Base-by-base conservation (phyloP, 345 rosid genomes). In the Litchi chinensis region DNA sequence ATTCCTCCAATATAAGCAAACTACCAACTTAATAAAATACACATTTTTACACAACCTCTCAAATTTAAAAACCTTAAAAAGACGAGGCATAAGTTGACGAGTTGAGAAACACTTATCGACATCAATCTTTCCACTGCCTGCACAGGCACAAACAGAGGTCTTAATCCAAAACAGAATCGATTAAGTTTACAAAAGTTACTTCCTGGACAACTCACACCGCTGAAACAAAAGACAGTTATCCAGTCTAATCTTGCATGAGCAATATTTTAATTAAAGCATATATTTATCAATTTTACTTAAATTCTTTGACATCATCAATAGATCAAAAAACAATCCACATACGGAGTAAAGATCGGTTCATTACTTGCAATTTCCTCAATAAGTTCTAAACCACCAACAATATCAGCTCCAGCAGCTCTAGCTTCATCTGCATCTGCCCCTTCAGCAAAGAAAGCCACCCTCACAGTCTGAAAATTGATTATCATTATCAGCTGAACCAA, bases 341-440 rank as follows among this genome's bases (percentile, higher is more conserved):
- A 28, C 12, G 70, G 6, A 37, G 22, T 37, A 66, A 66, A 68
- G 48, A 75, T 66, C 26, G 63, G 57, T 59, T 75, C 63, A 81
- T 83, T 91, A 96, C 99, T 79, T 74, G 88, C 82, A 75, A 96
- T 93, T 86, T 91, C 88, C 80, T 96, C 95, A 32, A 96, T 88
- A 68, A 96, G 95, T 79, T 93, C 98, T 73, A 71, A 74, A 80
- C 98, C 98, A 62, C 98, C 99, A 68, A 94, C 97, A 56, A 96
- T 78, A 88, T 96, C 94, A 87, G 99, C 99, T 82, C 99, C 97
- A 0, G 98, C 97, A 80, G 93, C 94, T 85, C 90, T 91, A 65
- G 98, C 98, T 81, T 96, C 99, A 79, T 96, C 98, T 76, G 98
- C 99, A 80, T 96, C 98, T 40, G 88, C 76, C 24, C 99, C 98